Evolutionary conservation across 345 rosid species (phyloP), one percentile per base, ranked within the genome.

Genomic region (Murraya koenigii): DNA sequence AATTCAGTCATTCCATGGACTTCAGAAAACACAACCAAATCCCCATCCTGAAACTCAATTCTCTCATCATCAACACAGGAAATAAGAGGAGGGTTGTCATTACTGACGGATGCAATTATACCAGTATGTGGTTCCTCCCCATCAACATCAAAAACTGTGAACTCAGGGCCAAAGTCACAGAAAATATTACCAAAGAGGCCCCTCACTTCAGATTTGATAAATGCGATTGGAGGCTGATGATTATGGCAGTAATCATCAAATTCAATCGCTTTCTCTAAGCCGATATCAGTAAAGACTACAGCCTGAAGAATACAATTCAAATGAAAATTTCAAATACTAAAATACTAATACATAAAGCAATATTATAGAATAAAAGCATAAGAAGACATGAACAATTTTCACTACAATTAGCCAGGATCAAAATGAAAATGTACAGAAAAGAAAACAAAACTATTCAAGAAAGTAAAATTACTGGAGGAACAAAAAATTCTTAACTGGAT

Each of bases 91-190:
- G 85, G 87, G 75, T 85, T 82, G 75, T 88, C 95, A 81, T 91
- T 88, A 87, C 89, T 88, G 74, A 91, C 85, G 22, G 95, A 89
- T 58, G 92, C 93, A 39, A 91, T 83, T 72, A 91, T 91, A 60
- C 93, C 95, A 19, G 90, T 88, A 77, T 88, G 90, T 0, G 92
- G 93, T 61, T 91, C 95, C 84, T 89, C 87, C 19, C 93, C 95
- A 78, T 89, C 90, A 67, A 89, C 92, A 85, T 91, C 95, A 66
- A 87, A 80, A 79, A 89, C 90, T 23, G 90, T 85, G 82, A 91
- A 91, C 72, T 80, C 85, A 65, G 93, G 88, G 78, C 93, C 93
- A 78, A 89, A 89, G 80, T 91, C 93, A 82, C 93, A 89, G 81
- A 91, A 91, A 66, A 91, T 80, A 35, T 87, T 82, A 65, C 95